phyloP scores from a whole-genome alignment of 1,139 yeast species.

The Blastobotrys apis region DNA sequence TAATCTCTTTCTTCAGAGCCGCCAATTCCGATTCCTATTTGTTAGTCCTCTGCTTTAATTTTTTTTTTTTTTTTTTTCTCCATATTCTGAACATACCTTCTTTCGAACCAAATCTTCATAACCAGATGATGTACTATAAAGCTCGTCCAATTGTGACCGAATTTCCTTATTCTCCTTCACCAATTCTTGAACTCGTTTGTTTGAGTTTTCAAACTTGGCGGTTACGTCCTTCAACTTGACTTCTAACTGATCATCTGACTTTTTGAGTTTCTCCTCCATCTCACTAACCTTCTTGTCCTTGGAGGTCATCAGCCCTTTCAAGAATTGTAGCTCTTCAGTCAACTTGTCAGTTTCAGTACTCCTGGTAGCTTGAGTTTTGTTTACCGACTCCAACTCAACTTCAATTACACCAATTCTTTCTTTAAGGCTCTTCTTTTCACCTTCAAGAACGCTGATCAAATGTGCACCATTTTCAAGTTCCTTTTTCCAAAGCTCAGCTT shows the following conservation, averaged over 20 bases:
- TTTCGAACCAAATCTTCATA: conserved; percentile 36
- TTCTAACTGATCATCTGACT: conserved; percentile 39
- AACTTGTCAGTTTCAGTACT: conserved; percentile 32
- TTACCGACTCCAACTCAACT: conserved; percentile 23
- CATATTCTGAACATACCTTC: conserved; percentile 25
- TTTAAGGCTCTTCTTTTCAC: conserved; percentile 32
- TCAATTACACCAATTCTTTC: conserved; percentile 27
- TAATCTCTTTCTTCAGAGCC: conserved; percentile 27
- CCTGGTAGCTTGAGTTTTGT: conserved; percentile 15
- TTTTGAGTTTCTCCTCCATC: conserved; percentile 35
- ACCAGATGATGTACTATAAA: conserved; percentile 39
- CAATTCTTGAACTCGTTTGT: conserved; percentile 43
- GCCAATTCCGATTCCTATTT: conserved; percentile 36
- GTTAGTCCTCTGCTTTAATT: neutral
- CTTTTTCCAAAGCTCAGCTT: conserved; percentile 30
- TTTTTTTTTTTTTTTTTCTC: too few relatives aligned
- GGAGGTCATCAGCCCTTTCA: conserved; percentile 24
- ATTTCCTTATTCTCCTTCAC: conserved; percentile 48
- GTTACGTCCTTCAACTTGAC: conserved; percentile 33
- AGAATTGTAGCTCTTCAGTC: conserved; percentile 29
- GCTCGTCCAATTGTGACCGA: conserved; percentile 36
- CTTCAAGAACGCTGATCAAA: conserved; percentile 32
- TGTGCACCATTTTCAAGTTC: conserved; percentile 36
- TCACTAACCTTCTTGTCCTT: conserved; percentile 38
- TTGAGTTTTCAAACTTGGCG: conserved; percentile 37